Conservation (phyloP, 1,284 basidiomycete genomes). For the Ganoderma lucidum region DNA sequence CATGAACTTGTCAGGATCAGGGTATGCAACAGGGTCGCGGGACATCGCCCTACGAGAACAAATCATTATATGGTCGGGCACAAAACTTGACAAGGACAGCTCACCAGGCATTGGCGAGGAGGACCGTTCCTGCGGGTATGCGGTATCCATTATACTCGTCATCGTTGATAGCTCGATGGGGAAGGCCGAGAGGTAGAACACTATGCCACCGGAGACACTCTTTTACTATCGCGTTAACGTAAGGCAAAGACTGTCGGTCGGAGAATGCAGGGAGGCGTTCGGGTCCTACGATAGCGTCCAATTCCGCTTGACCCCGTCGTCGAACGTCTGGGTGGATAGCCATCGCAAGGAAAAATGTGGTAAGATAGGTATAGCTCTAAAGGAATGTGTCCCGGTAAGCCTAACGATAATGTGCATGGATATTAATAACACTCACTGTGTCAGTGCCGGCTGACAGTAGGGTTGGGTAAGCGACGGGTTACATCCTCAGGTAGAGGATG, state of each 20-base stretch:
- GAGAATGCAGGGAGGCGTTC: slow-evolving; percentile 3
- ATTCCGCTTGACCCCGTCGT: neutral
- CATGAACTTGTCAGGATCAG: neutral
- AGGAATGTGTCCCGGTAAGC: neutral
- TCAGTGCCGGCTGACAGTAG: neutral
- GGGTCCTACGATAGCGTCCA: neutral
- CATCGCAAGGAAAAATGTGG: slow-evolving; percentile 1
- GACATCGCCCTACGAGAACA: neutral
- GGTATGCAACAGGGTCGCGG: neutral
- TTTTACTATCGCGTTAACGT: neutral
- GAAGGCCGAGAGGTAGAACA: neutral
- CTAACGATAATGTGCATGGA: neutral
- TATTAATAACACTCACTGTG: neutral
- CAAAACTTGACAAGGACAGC: neutral
- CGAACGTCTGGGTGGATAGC: neutral
- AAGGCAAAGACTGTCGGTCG: neutral
- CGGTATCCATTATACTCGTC: neutral
- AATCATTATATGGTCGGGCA: neutral
- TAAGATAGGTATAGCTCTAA: neutral
- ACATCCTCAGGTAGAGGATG: neutral
- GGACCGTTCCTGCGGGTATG: neutral
- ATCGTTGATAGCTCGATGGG: neutral
- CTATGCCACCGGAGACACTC: neutral
- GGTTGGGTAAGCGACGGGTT: neutral
- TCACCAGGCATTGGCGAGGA: neutral